Base-by-base conservation (phyloP, 2,329 filamentous ascomycete genomes). In the Xylaria sp. region DNA sequence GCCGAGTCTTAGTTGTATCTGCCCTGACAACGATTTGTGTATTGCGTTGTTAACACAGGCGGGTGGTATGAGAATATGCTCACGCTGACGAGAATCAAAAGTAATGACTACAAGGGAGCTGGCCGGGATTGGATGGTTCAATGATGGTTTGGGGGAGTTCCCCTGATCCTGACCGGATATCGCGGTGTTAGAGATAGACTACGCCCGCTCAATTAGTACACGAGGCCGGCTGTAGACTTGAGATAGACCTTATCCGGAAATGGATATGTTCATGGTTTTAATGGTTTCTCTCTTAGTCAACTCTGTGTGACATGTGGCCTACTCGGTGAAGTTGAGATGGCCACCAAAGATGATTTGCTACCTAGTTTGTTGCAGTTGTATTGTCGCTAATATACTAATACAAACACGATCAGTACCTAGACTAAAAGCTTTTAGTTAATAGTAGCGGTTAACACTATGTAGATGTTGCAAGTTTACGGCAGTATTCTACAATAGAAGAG, bases 1-100 rank as follows among this genome's bases (percentile, higher is more conserved):
- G 75, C 80, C 45, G 79, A 78, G 57, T 76, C 76, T 57, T 76
- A 75, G 69, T 50, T 47, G 27, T n/a, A 45, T n/a, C 12, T 45
- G 24, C 12, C 36, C 12, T 39, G 36, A 39, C 36, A 2, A 39
- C 17, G 14, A 11, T 14, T 45, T 45, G 39, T 11, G 39, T 4
- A 17, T 45, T n/a, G 39, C 39, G 47, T 12, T 24, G 47, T 27
- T 47, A 14, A 47, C 19, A 47, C 2, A 47, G 17, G 19, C 3
- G 5, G 19, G 21, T 21, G 21, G 8, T 19, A 51, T 30, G 34
- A 32, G 32, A 17, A 51, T 17, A 56, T 12, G 48, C 27, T 34
- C 7, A 8, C 9, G 53, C 50, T n/a, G 47, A 63, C 19, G 34
- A 61, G 19, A 48, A 42, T 47, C 14, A 51, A 71, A 69, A 65